Evolutionary conservation across 257 asterid genomes (phyloP).

Genomic region (Solanum lycopersicoides): DNA sequence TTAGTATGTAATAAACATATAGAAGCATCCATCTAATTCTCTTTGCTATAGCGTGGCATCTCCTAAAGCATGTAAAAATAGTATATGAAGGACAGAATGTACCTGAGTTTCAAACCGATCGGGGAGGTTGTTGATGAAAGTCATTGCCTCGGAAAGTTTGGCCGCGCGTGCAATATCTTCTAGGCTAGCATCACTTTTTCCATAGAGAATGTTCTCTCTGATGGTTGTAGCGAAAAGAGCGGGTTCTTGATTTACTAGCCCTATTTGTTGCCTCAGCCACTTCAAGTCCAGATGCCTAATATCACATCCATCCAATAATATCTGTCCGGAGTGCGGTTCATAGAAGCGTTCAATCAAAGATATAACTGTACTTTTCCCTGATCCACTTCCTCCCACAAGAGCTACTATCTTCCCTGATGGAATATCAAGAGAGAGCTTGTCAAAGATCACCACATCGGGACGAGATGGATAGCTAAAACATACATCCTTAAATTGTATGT

Average conservation of each 20-base stretch:
- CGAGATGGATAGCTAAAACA: conserved; percentile 82
- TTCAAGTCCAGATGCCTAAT: conserved; percentile 59
- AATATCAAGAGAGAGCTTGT: conserved; percentile 57
- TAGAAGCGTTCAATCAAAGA: conserved; percentile 92
- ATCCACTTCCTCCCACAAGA: conserved; percentile 96
- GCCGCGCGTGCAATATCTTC: conserved; percentile 79
- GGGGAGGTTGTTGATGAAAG: conserved; percentile 79
- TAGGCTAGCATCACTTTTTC: conserved; percentile 60
- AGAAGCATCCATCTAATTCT: not conserved
- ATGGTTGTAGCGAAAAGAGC: conserved; percentile 90
- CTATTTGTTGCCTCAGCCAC: conserved; percentile 85
- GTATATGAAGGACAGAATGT: not conserved
- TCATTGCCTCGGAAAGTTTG: conserved; percentile 78
- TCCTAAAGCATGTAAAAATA: not conserved
- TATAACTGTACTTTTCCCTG: conserved; percentile 92
- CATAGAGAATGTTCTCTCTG: conserved; percentile 73
- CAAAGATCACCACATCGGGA: conserved; percentile 61
- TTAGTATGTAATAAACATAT: not conserved
- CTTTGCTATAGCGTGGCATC: not conserved
- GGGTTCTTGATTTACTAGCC: conserved; percentile 92
- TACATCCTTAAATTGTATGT: conserved; percentile 67
- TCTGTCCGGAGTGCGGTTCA: conserved; percentile 57
- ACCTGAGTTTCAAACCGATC: conserved; percentile 92
- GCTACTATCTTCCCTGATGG: conserved; percentile 90
- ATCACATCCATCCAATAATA: conserved; percentile 60